Evolutionary conservation across 345 rosid species (phyloP), one percentile per base, ranked within the genome.

Genomic region (Gossypium mustelinum): DNA sequence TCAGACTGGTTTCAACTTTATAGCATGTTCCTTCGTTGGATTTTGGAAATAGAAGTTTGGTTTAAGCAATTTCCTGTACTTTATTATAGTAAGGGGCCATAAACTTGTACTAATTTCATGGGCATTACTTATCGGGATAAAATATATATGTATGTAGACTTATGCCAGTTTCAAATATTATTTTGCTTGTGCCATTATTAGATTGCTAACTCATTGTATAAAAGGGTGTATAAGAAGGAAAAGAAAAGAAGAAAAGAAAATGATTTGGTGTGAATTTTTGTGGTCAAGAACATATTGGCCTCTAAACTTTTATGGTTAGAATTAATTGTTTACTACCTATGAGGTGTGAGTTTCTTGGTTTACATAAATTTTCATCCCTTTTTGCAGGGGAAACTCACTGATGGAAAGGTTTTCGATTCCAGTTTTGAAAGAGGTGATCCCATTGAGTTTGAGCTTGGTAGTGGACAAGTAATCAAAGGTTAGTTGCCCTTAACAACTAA

Each of bases 361-460:
- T 9, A 70, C 12, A 70, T 39, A 61, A 20, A 11, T 17, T 70
- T 7, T 60, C 4, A 43, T 51, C 27, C 48, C 9, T 56, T 54
- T 27, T 16, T 76, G 76, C 88, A 94, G 97, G 98, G 97, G 74
- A 86, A 86, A 75, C 93, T 94, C 75, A 89, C 97, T 3, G 98
- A 94, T 86, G 98, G 94, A 77, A 88, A 88, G 60, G 95, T 92
- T 61, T 94, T 94, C 50, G 98, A 94, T 84, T 92, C 97, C 81
- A 92, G 97, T 79, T 94, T 87, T 82, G 97, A 94, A 76, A 94
- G 98, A 77, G 97, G 90, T 73, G 97, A 94, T 84, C 98, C 98
- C 45, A 89, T 94, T 82, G 97, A 87, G 82, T 94, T 94, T 79
- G 94, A 89, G 89, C 92, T 94, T 78, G 98, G 98, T 45, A 84